phyloP scores from a whole-genome alignment of 305 asterid genomes.

The Salvia sclarea region DNA sequence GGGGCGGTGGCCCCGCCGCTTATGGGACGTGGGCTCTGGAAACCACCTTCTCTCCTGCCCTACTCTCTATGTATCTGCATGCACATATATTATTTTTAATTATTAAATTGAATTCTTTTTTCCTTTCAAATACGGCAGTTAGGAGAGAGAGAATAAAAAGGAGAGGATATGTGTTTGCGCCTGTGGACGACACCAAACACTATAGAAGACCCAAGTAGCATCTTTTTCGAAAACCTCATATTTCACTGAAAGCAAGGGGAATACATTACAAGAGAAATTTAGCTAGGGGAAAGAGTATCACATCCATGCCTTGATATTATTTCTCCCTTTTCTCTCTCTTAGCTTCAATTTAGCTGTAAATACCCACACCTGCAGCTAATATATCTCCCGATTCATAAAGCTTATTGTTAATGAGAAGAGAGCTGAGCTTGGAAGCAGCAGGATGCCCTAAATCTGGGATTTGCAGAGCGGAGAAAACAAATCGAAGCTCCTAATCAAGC shows the following conservation, averaged over 20 bases:
- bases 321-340: constrained; percentile 15
- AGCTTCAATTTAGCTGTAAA: not conserved
- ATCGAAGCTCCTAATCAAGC: not conserved
- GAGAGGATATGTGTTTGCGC: constrained; percentile 40
- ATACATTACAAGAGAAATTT: constrained; percentile 12
- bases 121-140: constrained; percentile 3
- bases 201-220: constrained; percentile 43
- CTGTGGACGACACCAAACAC: constrained; percentile 49
- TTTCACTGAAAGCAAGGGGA: constrained; percentile 55
- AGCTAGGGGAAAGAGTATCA: constrained; percentile 17
- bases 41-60: constrained; percentile 32
- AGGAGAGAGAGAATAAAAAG: not conserved
- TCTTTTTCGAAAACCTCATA: constrained; percentile 48
- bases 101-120: not conserved
- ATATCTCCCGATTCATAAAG: not conserved
- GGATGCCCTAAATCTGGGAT: constrained; percentile 20
- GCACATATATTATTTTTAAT: not conserved
- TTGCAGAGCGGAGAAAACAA: not conserved
- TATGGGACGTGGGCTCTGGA: constrained; percentile 56
- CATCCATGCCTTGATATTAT: constrained; percentile 33
- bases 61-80: constrained; percentile 11
- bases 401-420: constrained; percentile 6
- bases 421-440: not conserved
- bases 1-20: constrained; percentile 61
- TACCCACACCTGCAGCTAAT: not conserved